Percentiles rank a stretch among this genome's conserved stretches.
Evolutionary conservation across 352 stramenopile species (phyloP).

Genomic region (Phytophthora boehmeriae): DNA sequence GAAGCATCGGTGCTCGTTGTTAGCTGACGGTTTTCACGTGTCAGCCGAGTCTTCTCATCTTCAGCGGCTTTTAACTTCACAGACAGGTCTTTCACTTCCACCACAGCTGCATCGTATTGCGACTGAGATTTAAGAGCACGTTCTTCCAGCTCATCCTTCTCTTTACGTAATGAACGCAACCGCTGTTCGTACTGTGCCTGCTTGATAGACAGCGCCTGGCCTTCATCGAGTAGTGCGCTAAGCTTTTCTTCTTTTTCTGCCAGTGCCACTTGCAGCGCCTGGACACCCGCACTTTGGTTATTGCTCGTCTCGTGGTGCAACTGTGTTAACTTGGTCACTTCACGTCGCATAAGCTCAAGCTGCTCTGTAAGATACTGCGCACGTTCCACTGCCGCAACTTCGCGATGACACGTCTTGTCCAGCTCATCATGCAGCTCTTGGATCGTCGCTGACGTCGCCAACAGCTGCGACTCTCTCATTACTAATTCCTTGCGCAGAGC

Average conservation of each 20-base stretch:
- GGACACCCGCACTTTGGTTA: constrained; percentile 51
- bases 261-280: constrained; percentile 66
- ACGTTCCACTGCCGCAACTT: constrained; percentile 66
- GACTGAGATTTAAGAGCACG: constrained; percentile 56
- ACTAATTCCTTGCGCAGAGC: constrained; percentile 46
- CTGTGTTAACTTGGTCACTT: constrained; percentile 66
- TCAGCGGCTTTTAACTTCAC: constrained; percentile 54
- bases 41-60: constrained; percentile 52
- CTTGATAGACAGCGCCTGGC: constrained; percentile 78
- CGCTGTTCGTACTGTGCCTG: constrained; percentile 76
- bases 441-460: constrained; percentile 68
- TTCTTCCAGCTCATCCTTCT: constrained; percentile 83
- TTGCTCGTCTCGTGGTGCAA: constrained; percentile 37
- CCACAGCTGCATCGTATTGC: constrained; percentile 50
- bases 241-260: constrained; percentile 79
- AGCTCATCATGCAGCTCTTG: constrained; percentile 78
- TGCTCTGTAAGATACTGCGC: constrained; percentile 68
- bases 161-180: constrained; percentile 68
- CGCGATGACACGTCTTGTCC: constrained; percentile 71
- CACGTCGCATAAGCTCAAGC: constrained; percentile 60
- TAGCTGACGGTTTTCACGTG: constrained; percentile 42
- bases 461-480: constrained; percentile 66
- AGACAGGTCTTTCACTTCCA: constrained; percentile 53
- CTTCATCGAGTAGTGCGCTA: constrained; percentile 71
- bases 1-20: constrained; percentile 30